These are phyloP conservation scores for Trametes coccinea DNA, from an alignment of 768 basidiomycete genomes.

Conservation along the genomic window DNA sequence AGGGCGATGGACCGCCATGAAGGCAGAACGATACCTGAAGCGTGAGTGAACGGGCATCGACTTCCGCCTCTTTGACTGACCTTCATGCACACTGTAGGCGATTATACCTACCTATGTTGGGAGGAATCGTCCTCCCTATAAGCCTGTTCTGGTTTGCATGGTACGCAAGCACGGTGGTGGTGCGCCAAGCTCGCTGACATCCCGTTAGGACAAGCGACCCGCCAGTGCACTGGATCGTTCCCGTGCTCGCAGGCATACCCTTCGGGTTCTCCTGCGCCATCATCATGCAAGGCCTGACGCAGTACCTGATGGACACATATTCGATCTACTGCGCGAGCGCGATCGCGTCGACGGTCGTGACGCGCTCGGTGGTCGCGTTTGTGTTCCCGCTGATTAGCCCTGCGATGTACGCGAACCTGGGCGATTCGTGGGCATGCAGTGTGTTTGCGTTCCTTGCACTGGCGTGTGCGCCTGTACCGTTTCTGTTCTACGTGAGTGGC, in stretches of 20 bases:
- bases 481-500: conserved; percentile 53
- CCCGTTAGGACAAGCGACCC: conserved; percentile 49
- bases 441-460: conserved; percentile 54
- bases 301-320: conserved; percentile 75
- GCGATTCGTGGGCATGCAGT: conserved; percentile 55
- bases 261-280: conserved; percentile 68
- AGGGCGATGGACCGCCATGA: conserved; percentile 47
- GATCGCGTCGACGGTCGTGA: conserved; percentile 65
- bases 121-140: conserved; percentile 52
- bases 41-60: conserved; percentile 36
- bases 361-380: conserved; percentile 63
- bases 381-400: conserved; percentile 63
- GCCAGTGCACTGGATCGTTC: conserved; percentile 62
- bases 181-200: conserved; percentile 1
- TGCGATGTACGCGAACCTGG: conserved; percentile 50
- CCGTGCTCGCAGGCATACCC: conserved; percentile 64
- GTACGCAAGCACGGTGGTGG: conserved; percentile 35
- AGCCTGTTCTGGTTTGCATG: conserved; percentile 72
- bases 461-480: conserved; percentile 54
- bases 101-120: conserved; percentile 58
- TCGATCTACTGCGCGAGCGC: conserved; percentile 66
- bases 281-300: conserved; percentile 63
- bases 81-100: conserved; percentile 39
- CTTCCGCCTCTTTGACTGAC: not conserved
- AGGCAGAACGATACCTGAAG: conserved; percentile 61